Conservation (phyloP, 352 stramenopile genomes). For the Aphanomyces astaci region DNA sequence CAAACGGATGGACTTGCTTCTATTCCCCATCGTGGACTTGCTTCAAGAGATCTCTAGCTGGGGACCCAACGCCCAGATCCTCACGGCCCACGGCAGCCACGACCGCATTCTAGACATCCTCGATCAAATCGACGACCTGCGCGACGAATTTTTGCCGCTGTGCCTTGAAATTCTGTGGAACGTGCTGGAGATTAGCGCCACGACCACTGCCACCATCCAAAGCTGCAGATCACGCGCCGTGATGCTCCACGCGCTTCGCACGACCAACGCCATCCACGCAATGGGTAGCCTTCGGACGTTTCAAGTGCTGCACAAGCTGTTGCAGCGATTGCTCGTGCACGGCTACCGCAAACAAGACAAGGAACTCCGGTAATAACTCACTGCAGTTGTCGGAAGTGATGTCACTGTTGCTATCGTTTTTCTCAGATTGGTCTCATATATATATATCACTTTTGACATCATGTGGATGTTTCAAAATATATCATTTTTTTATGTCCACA, state of each 20-base stretch:
- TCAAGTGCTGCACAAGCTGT: constrained; percentile 42
- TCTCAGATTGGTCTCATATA: too few species aligned
- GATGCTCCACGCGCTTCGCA: constrained; percentile 47
- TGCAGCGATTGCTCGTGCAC: constrained; percentile 47
- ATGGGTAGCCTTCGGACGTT: constrained; percentile 52
- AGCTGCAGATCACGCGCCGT: constrained; percentile 46
- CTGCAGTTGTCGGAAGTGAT: too few species aligned
- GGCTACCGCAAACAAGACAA: constrained; percentile 71
- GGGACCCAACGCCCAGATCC: constrained; percentile 52
- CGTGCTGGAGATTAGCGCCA: constrained; percentile 53
- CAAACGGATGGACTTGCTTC: constrained; percentile 25
- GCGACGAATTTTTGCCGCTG: constrained; percentile 62
- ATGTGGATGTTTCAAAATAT: too few species aligned
- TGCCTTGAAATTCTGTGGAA: constrained; percentile 72
- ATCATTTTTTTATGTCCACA: too few species aligned
- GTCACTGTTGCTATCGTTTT: too few species aligned
- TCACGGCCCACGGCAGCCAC: constrained; percentile 54
- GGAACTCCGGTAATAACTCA: constrained; percentile 47
- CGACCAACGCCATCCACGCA: constrained; percentile 57
- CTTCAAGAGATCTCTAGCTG: constrained; percentile 58
- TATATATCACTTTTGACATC: too few species aligned
- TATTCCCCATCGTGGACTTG: constrained; percentile 58
- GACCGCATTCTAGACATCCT: constrained; percentile 65
- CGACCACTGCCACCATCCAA: constrained; percentile 37
- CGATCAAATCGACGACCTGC: constrained; percentile 37